phyloP scores from a whole-genome alignment of 1,139 yeast genomes.

The Saccharomyces hybrid region DNA sequence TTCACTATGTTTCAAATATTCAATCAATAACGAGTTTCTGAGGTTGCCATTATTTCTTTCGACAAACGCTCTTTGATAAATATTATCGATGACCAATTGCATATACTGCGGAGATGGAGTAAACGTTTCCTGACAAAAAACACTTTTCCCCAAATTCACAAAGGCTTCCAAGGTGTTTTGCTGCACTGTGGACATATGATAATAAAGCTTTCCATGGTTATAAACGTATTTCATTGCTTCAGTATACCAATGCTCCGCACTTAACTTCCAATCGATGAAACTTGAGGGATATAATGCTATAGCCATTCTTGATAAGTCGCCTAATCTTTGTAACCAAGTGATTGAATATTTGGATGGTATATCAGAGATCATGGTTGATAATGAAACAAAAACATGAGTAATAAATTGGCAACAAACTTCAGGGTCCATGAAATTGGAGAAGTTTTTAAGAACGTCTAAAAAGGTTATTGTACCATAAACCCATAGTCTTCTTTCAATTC shows the following conservation, averaged over 20 bases:
- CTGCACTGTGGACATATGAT: constrained; percentile 78
- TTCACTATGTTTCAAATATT: constrained; percentile 33
- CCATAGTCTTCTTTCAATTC: constrained; percentile 74
- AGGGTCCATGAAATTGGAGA: constrained; percentile 43
- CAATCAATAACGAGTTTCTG: constrained; percentile 30
- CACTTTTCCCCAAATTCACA: constrained; percentile 70
- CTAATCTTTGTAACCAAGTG: constrained; percentile 79
- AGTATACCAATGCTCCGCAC: constrained; percentile 73
- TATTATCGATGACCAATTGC: constrained; percentile 68
- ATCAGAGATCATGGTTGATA: constrained; percentile 45
- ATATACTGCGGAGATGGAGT: constrained; percentile 74
- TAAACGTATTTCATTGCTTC: constrained; percentile 61
- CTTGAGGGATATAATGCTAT: constrained; percentile 70
- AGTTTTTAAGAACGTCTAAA: constrained; percentile 69
- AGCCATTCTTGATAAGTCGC: constrained; percentile 76
- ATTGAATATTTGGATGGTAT: constrained; percentile 39
- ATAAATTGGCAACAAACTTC: constrained; percentile 38
- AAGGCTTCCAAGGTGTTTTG: constrained; percentile 73
- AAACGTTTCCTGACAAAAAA: constrained; percentile 71
- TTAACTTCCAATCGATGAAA: constrained; percentile 71
- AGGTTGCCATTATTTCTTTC: constrained; percentile 31
- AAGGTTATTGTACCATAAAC: constrained; percentile 77
- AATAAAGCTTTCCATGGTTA: constrained; percentile 74
- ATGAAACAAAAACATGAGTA: constrained; percentile 35
- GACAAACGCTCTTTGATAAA: constrained; percentile 57